A percentile compares a stretch with the other conserved stretches of the same genome.
Conservation (phyloP, 2,329 filamentous ascomycete genomes). For the Fusarium fujikuroi region DNA sequence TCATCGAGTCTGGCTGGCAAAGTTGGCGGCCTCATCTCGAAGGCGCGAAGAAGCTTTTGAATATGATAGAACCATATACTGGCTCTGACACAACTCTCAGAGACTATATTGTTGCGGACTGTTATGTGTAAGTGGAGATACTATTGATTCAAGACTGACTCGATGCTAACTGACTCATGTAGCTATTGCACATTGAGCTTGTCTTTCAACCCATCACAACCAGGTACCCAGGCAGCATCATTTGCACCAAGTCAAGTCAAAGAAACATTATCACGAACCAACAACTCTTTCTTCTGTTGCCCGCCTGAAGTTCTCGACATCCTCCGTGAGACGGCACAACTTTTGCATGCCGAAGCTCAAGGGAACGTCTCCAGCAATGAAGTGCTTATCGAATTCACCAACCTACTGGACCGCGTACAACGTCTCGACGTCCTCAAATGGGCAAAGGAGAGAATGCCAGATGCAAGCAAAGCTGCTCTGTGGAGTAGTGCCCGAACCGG, state of each 20-base stretch:
- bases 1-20: conserved; percentile 60
- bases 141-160: background rate
- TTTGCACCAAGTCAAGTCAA: conserved; percentile 49
- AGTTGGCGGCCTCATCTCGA: conserved; percentile 59
- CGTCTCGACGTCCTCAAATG: conserved; percentile 53
- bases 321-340: conserved; percentile 53
- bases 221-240: conserved; percentile 46
- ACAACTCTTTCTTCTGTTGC: conserved; percentile 59
- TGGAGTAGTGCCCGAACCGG: conserved; percentile 53
- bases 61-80: conserved; percentile 50
- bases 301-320: conserved; percentile 57
- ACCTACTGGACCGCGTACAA: conserved; percentile 51
- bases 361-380: conserved; percentile 40
- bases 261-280: conserved; percentile 51
- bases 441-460: conserved; percentile 51
- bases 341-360: conserved; percentile 47
- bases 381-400: conserved; percentile 42
- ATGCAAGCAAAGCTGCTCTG: conserved; percentile 49
- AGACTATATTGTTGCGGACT: conserved; percentile 59
- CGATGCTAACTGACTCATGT: background rate
- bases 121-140: conserved; percentile 52
- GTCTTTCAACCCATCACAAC: conserved; percentile 52
- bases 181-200: conserved; percentile 58
- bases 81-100: conserved; percentile 49
- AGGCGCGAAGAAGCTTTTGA: conserved; percentile 56